Conservation (phyloP, 352 stramenopile species). For the Phytophthora quininea region DNA sequence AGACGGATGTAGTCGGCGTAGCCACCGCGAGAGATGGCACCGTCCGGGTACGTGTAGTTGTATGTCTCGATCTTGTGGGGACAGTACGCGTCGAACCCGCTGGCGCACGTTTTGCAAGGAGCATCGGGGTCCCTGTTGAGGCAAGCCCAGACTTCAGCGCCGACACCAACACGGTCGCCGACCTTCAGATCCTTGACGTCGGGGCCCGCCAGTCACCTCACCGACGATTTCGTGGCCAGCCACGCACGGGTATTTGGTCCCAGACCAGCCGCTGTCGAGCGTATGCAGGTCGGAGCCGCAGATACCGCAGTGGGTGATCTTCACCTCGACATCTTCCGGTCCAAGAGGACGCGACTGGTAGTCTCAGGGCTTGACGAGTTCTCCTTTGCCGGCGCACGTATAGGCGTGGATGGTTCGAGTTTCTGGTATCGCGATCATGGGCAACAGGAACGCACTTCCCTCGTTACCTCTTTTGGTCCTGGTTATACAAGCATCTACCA, state of each 20-base stretch:
- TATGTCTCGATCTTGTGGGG: conserved; percentile 51
- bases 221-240: conserved; percentile 67
- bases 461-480: too few species aligned
- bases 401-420: conserved; percentile 53
- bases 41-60: conserved; percentile 51
- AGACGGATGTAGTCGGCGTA: conserved; percentile 79
- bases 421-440: too few species aligned
- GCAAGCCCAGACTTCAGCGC: conserved; percentile 79
- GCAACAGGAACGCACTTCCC: too few species aligned
- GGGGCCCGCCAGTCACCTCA: conserved; percentile 39
- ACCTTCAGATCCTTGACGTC: conserved; percentile 72
- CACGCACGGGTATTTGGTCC: conserved; percentile 49
- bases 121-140: conserved; percentile 52
- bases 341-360: conserved; percentile 53
- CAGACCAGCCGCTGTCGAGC: conserved; percentile 51
- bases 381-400: conserved; percentile 40
- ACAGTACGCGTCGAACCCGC: conserved; percentile 78
- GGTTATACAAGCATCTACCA: too few species aligned
- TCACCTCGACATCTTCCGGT: conserved; percentile 52
- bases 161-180: conserved; percentile 81
- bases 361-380: conserved; percentile 41
- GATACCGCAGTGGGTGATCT: conserved; percentile 68
- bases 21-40: conserved; percentile 48
- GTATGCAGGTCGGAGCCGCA: conserved; percentile 66
- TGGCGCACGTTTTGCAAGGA: conserved; percentile 63